These are phyloP conservation scores for Dujonia santamariae DNA, from an alignment of 1,139 yeast genomes.

Conservation along the genomic window DNA sequence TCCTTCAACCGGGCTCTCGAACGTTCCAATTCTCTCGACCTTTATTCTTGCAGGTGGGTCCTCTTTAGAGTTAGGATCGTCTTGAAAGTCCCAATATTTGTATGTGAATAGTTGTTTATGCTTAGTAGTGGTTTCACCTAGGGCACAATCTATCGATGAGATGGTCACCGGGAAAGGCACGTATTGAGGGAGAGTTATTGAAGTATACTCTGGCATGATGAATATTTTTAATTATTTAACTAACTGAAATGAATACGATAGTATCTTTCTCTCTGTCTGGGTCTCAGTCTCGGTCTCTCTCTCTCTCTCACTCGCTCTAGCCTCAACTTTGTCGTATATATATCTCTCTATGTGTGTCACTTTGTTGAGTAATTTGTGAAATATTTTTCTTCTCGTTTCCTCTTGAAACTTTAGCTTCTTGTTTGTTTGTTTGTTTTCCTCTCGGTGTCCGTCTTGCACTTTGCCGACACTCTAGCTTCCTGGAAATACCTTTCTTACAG, in stretches of 20 bases:
- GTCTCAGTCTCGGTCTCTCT: too few relatives aligned
- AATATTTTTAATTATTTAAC: background rate
- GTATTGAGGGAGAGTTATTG: constrained; percentile 49
- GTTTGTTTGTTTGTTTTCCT: too few relatives aligned
- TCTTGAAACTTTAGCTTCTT: too few relatives aligned
- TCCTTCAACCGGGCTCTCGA: constrained; percentile 85
- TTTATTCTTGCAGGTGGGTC: constrained; percentile 43
- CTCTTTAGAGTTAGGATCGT: constrained; percentile 49
- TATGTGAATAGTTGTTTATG: constrained; percentile 59
- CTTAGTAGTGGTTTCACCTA: constrained; percentile 47
- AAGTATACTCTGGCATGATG: constrained; percentile 30
- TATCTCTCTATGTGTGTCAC: too few relatives aligned
- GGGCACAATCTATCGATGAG: constrained; percentile 43
- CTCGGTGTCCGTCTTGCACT: too few relatives aligned
- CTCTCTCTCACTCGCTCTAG: too few relatives aligned
- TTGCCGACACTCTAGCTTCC: too few relatives aligned
- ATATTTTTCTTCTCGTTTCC: background rate
- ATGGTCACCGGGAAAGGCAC: constrained; percentile 71
- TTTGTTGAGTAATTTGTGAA: background rate
- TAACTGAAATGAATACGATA: background rate
- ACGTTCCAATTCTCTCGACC: constrained; percentile 65
- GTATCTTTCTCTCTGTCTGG: too few relatives aligned
- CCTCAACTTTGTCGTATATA: too few relatives aligned
- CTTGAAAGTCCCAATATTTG: constrained; percentile 67
- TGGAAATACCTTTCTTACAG: too few relatives aligned